A percentile compares a stretch with the other conserved stretches of the same genome.
Evolutionary conservation across 2,329 filamentous ascomycete species (phyloP).

Genomic region (Scytalidium sp.): DNA sequence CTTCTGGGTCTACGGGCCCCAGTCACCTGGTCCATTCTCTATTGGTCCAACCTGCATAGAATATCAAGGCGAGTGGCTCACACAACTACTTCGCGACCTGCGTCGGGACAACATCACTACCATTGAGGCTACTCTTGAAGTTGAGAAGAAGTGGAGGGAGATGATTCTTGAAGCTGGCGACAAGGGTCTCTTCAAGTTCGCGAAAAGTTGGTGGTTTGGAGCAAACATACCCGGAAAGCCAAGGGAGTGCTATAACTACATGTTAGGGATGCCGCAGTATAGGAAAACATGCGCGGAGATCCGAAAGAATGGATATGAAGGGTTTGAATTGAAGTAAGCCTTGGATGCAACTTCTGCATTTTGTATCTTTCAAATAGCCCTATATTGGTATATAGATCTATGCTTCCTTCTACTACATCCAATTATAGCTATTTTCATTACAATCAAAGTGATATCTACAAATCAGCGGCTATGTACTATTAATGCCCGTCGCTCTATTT

Average conservation of each 20-base stretch:
- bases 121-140: slow-evolving; percentile 28
- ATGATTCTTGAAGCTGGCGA: slow-evolving; percentile 26
- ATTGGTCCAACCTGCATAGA: slow-evolving; percentile 39
- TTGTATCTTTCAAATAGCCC: too few relatives aligned
- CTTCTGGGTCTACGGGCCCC: slow-evolving; percentile 42
- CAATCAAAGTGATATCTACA: too few relatives aligned
- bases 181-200: slow-evolving; percentile 27
- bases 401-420: too few relatives aligned
- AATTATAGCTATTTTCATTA: too few relatives aligned
- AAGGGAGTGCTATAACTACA: slow-evolving; percentile 31
- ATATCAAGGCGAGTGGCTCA: slow-evolving; percentile 37
- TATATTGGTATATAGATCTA: too few relatives aligned
- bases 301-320: too few relatives aligned
- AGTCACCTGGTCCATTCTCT: slow-evolving; percentile 34
- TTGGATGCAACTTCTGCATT: too few relatives aligned
- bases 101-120: slow-evolving; percentile 23
- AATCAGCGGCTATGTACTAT: too few relatives aligned
- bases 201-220: slow-evolving; percentile 39
- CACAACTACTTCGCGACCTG: slow-evolving; percentile 28
- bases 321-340: too few relatives aligned
- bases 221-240: slow-evolving; percentile 38
- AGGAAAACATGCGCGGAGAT: too few relatives aligned
- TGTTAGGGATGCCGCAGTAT: neutral
- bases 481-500: too few relatives aligned
- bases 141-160: slow-evolving; percentile 31